phyloP scores from a whole-genome alignment of 1,139 yeast genomes.

The Wickerhamiella infanticola region DNA sequence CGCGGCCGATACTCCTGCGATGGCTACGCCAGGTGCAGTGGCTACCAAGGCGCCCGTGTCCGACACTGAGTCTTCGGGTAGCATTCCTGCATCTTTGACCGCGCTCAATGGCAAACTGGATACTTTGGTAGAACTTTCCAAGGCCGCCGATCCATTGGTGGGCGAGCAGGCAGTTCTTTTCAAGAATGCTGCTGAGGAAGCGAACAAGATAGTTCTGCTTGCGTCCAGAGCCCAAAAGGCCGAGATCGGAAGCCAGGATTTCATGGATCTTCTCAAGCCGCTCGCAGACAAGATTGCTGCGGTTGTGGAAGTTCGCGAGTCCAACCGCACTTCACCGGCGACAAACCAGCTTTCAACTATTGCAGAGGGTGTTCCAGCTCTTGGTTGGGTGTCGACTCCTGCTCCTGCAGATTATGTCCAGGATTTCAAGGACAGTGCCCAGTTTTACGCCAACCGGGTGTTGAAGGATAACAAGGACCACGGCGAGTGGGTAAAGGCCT shows the following conservation, averaged over 20 bases:
- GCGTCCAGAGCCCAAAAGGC: constrained; percentile 55
- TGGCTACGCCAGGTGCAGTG: constrained; percentile 3
- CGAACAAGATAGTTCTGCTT: constrained; percentile 40
- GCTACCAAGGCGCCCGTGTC: constrained; percentile 13
- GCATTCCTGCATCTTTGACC: constrained; percentile 2
- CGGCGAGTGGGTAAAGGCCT: constrained; percentile 66
- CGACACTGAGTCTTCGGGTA: constrained; percentile 13
- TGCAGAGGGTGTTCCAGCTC: constrained; percentile 76
- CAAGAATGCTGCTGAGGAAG: constrained; percentile 43
- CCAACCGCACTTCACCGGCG: constrained; percentile 47
- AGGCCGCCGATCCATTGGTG: constrained; percentile 45
- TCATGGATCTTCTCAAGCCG: constrained; percentile 48
- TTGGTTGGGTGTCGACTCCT: constrained; percentile 75
- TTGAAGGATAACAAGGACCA: constrained; percentile 67
- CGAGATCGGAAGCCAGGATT: constrained; percentile 32
- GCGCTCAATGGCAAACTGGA: constrained; percentile 8
- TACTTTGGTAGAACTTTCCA: background rate
- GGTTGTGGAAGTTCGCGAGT: constrained; percentile 52
- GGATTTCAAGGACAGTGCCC: constrained; percentile 82
- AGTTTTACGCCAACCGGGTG: constrained; percentile 85
- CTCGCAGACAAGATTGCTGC: constrained; percentile 45
- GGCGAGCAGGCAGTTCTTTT: constrained; percentile 42
- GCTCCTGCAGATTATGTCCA: constrained; percentile 57
- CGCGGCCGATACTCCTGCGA: background rate
- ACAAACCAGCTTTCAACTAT: constrained; percentile 66